Percentiles rank a stretch among this genome's conserved stretches.
These are phyloP conservation scores for Solidago caesia DNA, from an alignment of 129 eudicot species.

Conservation along the genomic window DNA sequence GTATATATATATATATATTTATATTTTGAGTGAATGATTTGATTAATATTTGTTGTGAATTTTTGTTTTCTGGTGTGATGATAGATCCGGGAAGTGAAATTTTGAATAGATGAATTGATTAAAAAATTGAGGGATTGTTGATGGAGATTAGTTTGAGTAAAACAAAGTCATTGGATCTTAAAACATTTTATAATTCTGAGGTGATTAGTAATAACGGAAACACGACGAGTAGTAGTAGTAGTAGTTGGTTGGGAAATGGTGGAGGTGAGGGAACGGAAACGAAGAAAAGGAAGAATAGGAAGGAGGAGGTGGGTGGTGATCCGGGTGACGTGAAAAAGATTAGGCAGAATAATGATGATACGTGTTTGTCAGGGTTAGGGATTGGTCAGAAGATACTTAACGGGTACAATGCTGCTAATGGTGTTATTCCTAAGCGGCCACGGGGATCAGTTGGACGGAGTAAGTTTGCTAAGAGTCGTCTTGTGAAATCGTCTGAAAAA, in stretches of 20 bases:
- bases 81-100: constrained; percentile 66
- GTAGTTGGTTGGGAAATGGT: constrained; percentile 27
- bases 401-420: constrained; percentile 19
- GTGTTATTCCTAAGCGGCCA: constrained; percentile 66
- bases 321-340: constrained; percentile 42
- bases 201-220: constrained; percentile 23
- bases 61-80: neutral
- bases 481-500: constrained; percentile 30
- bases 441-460: constrained; percentile 63
- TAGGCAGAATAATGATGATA: constrained; percentile 34
- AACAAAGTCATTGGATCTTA: constrained; percentile 55
- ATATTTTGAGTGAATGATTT: neutral
- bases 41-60: constrained; percentile 30
- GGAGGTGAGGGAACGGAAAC: constrained; percentile 37
- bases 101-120: constrained; percentile 40
- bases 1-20: neutral
- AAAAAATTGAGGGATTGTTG: constrained; percentile 47
- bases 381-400: neutral
- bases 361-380: too few relatives aligned
- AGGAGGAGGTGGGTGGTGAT: constrained; percentile 41
- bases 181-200: constrained; percentile 45
- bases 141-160: constrained; percentile 75
- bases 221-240: constrained; percentile 20
- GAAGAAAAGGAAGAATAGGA: constrained; percentile 48
- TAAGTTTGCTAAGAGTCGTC: constrained; percentile 35